phyloP scores from a whole-genome alignment of 1,139 yeast genomes.

The Geotrichum siamense region DNA sequence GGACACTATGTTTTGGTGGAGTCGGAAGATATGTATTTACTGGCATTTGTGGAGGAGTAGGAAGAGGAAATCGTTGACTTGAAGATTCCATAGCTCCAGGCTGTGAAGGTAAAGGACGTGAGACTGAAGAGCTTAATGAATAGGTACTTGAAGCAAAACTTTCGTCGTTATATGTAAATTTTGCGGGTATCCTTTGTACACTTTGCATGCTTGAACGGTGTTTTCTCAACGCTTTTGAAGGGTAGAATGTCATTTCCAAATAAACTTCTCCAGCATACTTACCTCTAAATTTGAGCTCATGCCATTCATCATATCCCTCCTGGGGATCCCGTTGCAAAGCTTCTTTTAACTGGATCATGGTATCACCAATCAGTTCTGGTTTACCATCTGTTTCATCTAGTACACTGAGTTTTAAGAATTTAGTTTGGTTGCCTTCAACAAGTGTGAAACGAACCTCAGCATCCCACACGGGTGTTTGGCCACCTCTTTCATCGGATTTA shows the following conservation, averaged over 20 bases:
- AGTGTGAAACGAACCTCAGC: constrained; percentile 69
- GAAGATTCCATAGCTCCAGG: constrained; percentile 5
- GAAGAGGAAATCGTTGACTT: not conserved
- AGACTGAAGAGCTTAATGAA: not conserved
- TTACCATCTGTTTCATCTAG: constrained; percentile 82
- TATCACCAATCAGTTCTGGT: constrained; percentile 79
- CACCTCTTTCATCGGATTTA: constrained; percentile 68
- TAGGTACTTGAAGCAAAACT: not conserved
- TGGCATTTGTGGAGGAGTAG: not conserved
- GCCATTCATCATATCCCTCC: constrained; percentile 88
- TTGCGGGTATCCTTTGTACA: not conserved
- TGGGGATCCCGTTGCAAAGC: constrained; percentile 53
- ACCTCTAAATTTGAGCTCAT: constrained; percentile 57
- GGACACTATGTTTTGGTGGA: not conserved
- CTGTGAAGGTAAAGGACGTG: constrained; percentile 12
- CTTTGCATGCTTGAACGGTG: constrained; percentile 4
- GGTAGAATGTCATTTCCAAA: constrained; percentile 87
- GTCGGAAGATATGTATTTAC: not conserved
- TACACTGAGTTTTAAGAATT: constrained; percentile 60
- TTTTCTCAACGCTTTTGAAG: constrained; percentile 39
- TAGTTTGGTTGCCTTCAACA: constrained; percentile 37
- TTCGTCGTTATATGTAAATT: not conserved
- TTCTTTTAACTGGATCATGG: constrained; percentile 67
- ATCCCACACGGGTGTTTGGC: constrained; percentile 86
- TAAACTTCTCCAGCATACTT: constrained; percentile 83